Evolutionary conservation across 805 yeast species (phyloP).

Genomic region (Myxozyma monticola): DNA sequence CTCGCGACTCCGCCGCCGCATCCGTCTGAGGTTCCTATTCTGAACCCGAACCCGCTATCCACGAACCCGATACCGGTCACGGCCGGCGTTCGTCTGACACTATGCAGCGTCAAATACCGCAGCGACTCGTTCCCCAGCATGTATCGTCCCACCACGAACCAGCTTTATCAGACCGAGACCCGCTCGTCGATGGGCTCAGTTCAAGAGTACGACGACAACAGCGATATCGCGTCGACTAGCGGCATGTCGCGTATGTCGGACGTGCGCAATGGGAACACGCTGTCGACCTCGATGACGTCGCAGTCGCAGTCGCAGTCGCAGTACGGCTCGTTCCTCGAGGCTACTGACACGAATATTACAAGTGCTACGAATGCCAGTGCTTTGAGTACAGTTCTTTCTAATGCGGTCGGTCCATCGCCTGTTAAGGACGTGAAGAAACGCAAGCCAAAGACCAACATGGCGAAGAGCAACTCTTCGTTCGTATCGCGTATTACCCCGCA

Average conservation of each 20-base stretch:
- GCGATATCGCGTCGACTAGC: constrained; percentile 7
- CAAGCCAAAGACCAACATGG: constrained; percentile 40
- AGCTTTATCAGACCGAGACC: constrained; percentile 1
- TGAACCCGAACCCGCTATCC: constrained; percentile 41
- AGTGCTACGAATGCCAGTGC: constrained; percentile 5
- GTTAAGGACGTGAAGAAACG: constrained; percentile 24
- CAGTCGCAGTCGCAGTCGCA: constrained; percentile 12
- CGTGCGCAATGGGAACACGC: too few species aligned
- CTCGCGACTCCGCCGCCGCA: constrained; percentile 45
- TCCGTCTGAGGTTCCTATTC: constrained; percentile 40
- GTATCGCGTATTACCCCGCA: constrained; percentile 41
- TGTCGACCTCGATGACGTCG: constrained; percentile 6
- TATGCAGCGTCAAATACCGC: constrained; percentile 22
- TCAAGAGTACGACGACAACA: constrained; percentile 1
- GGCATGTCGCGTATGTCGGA: constrained; percentile 2
- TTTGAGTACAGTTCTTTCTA: constrained; percentile 15
- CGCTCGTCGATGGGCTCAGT: constrained; percentile 6
- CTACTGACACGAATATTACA: constrained; percentile 1
- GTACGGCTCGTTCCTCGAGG: constrained; percentile 13
- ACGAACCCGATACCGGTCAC: constrained; percentile 35
- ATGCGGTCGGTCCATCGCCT: constrained; percentile 15
- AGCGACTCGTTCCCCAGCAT: constrained; percentile 13
- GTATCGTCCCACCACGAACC: constrained; percentile 14
- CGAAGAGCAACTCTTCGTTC: constrained; percentile 43
- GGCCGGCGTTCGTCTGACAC: constrained; percentile 33